These are phyloP conservation scores for Sporisorium scitamineum DNA, from an alignment of 1,284 basidiomycete genomes.

Conservation along the genomic window DNA sequence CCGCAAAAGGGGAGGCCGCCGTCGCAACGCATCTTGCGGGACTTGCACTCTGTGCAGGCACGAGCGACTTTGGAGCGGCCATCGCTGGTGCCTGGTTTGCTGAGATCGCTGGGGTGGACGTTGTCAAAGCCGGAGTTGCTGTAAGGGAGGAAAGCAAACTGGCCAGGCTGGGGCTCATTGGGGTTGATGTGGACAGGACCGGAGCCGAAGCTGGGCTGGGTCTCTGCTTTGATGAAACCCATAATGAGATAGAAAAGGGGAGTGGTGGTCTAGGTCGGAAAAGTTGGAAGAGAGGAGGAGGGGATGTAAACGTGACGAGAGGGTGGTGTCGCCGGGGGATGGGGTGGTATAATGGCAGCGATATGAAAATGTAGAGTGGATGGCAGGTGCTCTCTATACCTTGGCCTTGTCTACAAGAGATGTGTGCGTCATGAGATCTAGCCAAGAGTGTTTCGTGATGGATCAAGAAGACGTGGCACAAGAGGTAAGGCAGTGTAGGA, in stretches of 20 bases:
- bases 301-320: neutral
- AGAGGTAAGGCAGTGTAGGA: neutral
- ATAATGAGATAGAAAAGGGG: constrained; percentile 10
- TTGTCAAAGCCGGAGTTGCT: constrained; percentile 43
- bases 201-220: constrained; percentile 34
- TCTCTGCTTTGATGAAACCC: constrained; percentile 53
- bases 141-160: constrained; percentile 50
- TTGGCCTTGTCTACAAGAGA: constrained; percentile 1
- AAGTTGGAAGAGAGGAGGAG: neutral
- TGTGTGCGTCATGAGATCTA: constrained; percentile 2
- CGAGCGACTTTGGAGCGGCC: constrained; percentile 50
- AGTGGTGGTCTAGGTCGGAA: neutral
- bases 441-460: neutral
- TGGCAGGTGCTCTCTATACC: constrained; percentile 2
- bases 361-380: neutral
- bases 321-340: neutral
- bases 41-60: constrained; percentile 55
- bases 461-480: neutral
- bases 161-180: constrained; percentile 38
- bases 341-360: neutral
- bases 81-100: constrained; percentile 47
- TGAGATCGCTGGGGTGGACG: constrained; percentile 45
- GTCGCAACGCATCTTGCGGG: constrained; percentile 56
- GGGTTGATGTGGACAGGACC: constrained; percentile 32
- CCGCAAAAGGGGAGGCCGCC: constrained; percentile 55